Conservation (phyloP, 2,329 filamentous ascomycete genomes). For the Penicillium sp. region DNA sequence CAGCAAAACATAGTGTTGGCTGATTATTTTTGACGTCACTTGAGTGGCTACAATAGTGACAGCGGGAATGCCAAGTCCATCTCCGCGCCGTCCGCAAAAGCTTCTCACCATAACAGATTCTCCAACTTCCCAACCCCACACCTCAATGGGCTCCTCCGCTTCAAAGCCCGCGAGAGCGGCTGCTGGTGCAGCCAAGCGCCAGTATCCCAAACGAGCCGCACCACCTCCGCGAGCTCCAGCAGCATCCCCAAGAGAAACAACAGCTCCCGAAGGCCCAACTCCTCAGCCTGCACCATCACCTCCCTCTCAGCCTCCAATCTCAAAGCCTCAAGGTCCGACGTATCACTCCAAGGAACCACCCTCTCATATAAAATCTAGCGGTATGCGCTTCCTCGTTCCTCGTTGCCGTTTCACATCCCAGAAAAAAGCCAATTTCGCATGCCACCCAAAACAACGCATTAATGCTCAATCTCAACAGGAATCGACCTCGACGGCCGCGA, state of each 20-base stretch:
- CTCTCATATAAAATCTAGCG: conserved; percentile 31
- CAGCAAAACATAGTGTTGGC: not conserved
- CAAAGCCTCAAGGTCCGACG: conserved; percentile 23
- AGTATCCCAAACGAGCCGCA: conserved; percentile 51
- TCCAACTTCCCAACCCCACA: not conserved
- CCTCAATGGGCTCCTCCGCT: conserved; percentile 52
- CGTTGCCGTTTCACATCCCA: not conserved
- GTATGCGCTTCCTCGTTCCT: conserved; percentile 20
- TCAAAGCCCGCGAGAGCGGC: conserved; percentile 52
- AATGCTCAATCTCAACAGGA: conserved; percentile 31
- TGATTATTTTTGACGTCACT: conserved; percentile 25
- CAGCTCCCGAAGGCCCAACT: conserved; percentile 7
- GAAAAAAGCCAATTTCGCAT: not conserved
- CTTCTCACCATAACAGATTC: conserved; percentile 1
- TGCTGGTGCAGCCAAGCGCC: conserved; percentile 46
- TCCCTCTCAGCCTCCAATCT: not conserved
- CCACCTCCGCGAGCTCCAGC: conserved; percentile 27
- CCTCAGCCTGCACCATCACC: conserved; percentile 3
- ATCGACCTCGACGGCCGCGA: conserved; percentile 59
- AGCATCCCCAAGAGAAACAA: conserved; percentile 20
- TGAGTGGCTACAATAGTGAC: conserved; percentile 1
- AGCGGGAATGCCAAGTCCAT: conserved; percentile 17
- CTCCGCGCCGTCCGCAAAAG: conserved; percentile 20
- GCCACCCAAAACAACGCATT: conserved; percentile 1
- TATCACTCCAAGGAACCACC: conserved; percentile 36